Conservation (phyloP, 2,329 filamentous ascomycete species). For the Escovopsis sp. region DNA sequence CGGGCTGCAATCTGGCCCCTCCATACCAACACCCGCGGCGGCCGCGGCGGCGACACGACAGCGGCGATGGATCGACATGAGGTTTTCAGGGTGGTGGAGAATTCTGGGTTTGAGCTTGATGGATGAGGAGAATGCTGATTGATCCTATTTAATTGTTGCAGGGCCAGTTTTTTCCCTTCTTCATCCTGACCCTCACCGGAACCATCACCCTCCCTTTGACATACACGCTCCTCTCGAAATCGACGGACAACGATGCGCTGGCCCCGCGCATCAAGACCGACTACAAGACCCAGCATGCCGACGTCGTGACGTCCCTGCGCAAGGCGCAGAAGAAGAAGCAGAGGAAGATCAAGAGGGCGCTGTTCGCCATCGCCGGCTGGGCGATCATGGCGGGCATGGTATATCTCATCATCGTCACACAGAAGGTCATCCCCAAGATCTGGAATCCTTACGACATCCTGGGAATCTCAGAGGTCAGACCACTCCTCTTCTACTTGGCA, state of each 20-base stretch:
- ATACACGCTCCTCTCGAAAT: constrained; percentile 71
- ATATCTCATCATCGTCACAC: constrained; percentile 75
- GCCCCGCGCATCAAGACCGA: constrained; percentile 70
- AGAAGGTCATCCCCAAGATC: constrained; percentile 56
- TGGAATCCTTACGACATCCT: constrained; percentile 98
- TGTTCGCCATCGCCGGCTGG: constrained; percentile 68
- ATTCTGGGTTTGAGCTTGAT: neutral
- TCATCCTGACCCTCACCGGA: constrained; percentile 79
- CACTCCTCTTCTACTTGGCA: neutral
- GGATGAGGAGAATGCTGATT: constrained; percentile 3
- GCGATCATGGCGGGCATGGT: constrained; percentile 75
- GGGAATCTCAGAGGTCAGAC: constrained; percentile 60
- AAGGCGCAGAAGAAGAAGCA: constrained; percentile 81
- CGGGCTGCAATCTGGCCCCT: neutral
- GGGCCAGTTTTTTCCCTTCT: constrained; percentile 98
- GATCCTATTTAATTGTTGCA: constrained; percentile 20
- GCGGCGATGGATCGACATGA: too few relatives aligned
- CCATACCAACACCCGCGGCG: neutral
- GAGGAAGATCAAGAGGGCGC: constrained; percentile 69
- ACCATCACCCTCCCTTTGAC: constrained; percentile 84
- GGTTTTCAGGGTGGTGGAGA: too few relatives aligned
- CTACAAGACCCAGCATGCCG: constrained; percentile 69
- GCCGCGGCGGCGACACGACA: too few relatives aligned
- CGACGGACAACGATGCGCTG: constrained; percentile 60
- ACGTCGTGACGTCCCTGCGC: constrained; percentile 70